Evolutionary conservation across 345 rosid genomes (phyloP), one percentile per base, ranked within the genome.

Genomic region (Erodium maritimum): DNA sequence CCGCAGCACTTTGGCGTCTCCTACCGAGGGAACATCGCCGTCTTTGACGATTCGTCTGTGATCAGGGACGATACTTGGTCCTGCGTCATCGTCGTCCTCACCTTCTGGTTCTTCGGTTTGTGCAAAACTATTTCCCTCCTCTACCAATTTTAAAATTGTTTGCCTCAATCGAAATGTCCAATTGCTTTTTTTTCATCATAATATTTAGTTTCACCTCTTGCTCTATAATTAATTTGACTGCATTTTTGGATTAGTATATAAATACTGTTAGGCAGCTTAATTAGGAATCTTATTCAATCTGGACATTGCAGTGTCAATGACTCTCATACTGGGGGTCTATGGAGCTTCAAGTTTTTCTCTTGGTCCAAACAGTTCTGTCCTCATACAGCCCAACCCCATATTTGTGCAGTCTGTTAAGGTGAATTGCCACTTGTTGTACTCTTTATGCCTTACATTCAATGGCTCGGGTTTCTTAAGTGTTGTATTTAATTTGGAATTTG

Each of bases 51-150:
- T 46, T 56, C 87, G 16, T 59, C 72, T 45, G 52, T 59, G 20
- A 67, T 71, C 46, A 69, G 89, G 1, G 88, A 85, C 56, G 96
- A 90, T 52, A 77, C 91, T 5, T 93, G 97, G 88, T 79, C 95
- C 64, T 89, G 91, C 76, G 68, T 85, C 80, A 79, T 85, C 61
- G 95, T 87, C 52, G 84, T 82, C 53, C 79, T 85, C 66, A 87
- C 96, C 50, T 89, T 93, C 73, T 93, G 96, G 76, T 77, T 87
- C 71, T 89, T 93, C 58, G 91, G 99, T 93, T 56, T 24, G 91
- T 67, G 51, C 55, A 24, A 4, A 5, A 61, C 52, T 52, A 17
- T 50, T 58, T 55, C 19, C 0, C 29, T n/a, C 3, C 1, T 25
- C 46, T 2, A 4, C 20, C 14, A 20, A 23, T 14, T 23, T 17